Evolutionary conservation across 495 filamentous ascomycete genomes (phyloP), one percentile per base, ranked within the genome.

Genomic region (Achaetomiella virescens): DNA sequence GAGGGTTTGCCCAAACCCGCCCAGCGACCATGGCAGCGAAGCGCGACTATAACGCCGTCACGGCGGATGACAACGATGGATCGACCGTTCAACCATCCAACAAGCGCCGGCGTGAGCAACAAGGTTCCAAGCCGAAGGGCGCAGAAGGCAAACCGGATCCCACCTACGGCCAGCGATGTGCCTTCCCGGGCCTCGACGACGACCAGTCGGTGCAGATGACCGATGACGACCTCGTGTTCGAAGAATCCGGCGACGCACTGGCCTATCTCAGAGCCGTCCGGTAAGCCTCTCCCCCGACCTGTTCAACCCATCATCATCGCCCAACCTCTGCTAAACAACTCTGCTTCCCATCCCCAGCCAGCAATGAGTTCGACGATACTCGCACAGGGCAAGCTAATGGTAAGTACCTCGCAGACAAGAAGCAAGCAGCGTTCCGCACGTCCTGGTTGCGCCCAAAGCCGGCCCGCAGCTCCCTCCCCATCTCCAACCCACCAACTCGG

Each of bases 241-340:
- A 83, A 47, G 80, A 82, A 22, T 73, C 77, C 33, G 61, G 67
- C 9, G 80, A 88, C 68, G 90, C 87, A 4, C 47, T 93, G 25
- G 80, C 82, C 50, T 95, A 95, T 70, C 71, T 95, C 21, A 80
- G 78, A 66, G 84, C 87, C 73, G 90, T 95, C 48, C 80, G 89
- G 90, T 95, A 77, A 79, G 86, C 55, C 58, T 63, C 60, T 25
- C 41, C 6, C 11, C 40, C 52, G 42, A 24, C 44, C 51, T 45
- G 31, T 47, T 51, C 55, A 22, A 49, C 35, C 48, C 42, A 52
- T 67, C 41, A 33, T 66, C 36, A 22, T 45, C 35, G 54, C 48
- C 54, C 58, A 57, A 31, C 49, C 64, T 52, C 59, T 61, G 61
- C 69, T 71, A 69, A 72, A 66, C 46, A 48, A 57, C 22, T 42